Conservation (phyloP, 106 monocot species). For the Phalaenopsis aphrodite region DNA sequence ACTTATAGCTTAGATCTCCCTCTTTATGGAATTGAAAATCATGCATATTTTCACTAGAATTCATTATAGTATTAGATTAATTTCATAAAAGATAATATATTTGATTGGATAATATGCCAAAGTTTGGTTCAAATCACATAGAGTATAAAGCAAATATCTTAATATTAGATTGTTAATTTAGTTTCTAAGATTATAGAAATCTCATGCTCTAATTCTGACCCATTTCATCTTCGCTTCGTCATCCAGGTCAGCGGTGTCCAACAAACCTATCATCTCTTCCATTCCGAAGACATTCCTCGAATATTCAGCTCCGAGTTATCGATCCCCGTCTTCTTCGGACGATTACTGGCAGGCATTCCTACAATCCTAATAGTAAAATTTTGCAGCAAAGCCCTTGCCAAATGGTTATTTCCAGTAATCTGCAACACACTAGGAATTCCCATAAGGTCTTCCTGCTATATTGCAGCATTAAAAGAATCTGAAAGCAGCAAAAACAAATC, state of each 20-base stretch:
- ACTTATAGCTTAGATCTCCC: too few species aligned
- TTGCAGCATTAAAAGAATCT: slow-evolving; percentile 47
- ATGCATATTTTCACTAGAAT: not conserved
- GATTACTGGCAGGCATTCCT: slow-evolving; percentile 66
- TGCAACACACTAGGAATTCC: slow-evolving; percentile 73
- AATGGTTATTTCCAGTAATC: slow-evolving; percentile 77
- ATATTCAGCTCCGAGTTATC: slow-evolving; percentile 39
- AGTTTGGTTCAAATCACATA: not conserved
- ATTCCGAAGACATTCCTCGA: slow-evolving; percentile 34
- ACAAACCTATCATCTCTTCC: slow-evolving; percentile 54
- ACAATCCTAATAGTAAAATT: slow-evolving; percentile 78
- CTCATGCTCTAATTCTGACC: not conserved
- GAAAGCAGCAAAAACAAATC: slow-evolving; percentile 29
- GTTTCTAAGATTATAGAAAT: too few species aligned
- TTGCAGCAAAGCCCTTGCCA: slow-evolving; percentile 83
- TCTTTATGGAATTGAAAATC: not conserved
- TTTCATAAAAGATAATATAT: not conserved
- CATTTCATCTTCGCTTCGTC: not conserved
- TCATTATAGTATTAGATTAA: not conserved
- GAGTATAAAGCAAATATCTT: not conserved
- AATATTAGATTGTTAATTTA: too few species aligned
- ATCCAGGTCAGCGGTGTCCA: slow-evolving; percentile 65
- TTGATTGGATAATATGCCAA: not conserved
- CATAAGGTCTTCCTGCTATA: slow-evolving; percentile 68
- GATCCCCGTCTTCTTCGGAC: slow-evolving; percentile 32